Percentiles rank a stretch among this genome's conserved stretches.
Conservation (phyloP, 2,329 filamentous ascomycete species). For the Fusarium pseudocircinatum region DNA sequence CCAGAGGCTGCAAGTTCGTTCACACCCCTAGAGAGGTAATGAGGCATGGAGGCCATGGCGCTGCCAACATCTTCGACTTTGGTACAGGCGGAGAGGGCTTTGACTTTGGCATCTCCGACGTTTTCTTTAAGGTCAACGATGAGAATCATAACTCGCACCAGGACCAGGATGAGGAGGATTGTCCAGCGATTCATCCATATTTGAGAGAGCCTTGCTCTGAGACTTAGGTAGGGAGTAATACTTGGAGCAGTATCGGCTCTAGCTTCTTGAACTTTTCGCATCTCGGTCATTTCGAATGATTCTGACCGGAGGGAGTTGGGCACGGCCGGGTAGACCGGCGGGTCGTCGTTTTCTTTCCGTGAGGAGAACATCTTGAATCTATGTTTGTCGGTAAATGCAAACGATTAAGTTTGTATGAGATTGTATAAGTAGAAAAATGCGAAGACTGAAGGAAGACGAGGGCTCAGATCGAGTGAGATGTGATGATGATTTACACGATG, state of each 20-base stretch:
- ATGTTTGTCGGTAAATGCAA: conserved; percentile 42
- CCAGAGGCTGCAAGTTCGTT: conserved; percentile 85
- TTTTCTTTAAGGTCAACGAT: conserved; percentile 77
- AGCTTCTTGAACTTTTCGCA: conserved; percentile 45
- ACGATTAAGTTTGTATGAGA: conserved; percentile 13
- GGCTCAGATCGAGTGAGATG: background rate
- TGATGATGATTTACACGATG: conserved; percentile 20
- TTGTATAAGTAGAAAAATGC: conserved; percentile 9
- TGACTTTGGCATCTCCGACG: conserved; percentile 77
- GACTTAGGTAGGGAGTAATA: conserved; percentile 90
- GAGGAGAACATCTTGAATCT: conserved; percentile 52
- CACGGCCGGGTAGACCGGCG: conserved; percentile 49
- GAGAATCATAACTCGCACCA: conserved; percentile 82
- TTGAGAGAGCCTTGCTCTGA: conserved; percentile 90
- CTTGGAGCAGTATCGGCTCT: conserved; percentile 69
- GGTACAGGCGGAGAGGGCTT: conserved; percentile 89
- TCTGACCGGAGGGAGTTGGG: conserved; percentile 51
- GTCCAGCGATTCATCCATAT: conserved; percentile 99
- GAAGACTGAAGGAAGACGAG: conserved; percentile 12
- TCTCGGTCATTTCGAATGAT: conserved; percentile 50
- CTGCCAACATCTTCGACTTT: conserved; percentile 94
- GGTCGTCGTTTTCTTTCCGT: conserved; percentile 45
- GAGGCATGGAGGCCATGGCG: conserved; percentile 96
- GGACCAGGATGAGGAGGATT: conserved; percentile 84
- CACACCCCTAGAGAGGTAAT: conserved; percentile 89